Evolutionary conservation across 176 grass and related monocot species (phyloP).

Genomic region (Cenchrus fungigraminus): DNA sequence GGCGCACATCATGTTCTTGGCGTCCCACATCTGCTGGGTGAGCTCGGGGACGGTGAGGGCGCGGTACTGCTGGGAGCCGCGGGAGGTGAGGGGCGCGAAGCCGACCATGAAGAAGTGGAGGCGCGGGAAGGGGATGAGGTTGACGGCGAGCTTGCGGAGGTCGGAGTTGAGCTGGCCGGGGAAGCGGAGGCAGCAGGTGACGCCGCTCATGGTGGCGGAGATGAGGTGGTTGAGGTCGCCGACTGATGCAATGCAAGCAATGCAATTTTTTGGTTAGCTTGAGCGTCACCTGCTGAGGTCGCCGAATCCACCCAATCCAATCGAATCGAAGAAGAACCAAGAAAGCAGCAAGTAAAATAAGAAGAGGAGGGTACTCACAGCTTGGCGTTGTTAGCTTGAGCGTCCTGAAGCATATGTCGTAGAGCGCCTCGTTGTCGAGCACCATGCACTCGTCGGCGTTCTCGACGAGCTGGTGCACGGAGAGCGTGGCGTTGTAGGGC

Average conservation of each 20-base stretch:
- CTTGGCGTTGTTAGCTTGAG: conserved; percentile 72
- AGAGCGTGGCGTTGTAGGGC: conserved; percentile 79
- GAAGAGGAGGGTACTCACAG: conserved; percentile 31
- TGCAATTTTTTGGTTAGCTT: no score
- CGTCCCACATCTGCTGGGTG: conserved; percentile 94
- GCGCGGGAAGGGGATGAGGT: conserved; percentile 87
- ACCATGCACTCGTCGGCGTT: conserved; percentile 89
- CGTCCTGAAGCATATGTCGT: conserved; percentile 79
- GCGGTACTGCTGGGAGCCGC: conserved; percentile 85
- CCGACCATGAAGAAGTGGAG: conserved; percentile 96
- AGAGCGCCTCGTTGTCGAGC: conserved; percentile 77
- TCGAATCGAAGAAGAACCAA: no score
- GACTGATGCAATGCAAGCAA: conserved; percentile 34
- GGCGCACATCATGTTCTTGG: conserved; percentile 87
- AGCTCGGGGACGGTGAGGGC: conserved; percentile 79
- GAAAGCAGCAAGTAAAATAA: no score
- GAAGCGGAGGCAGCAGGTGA: conserved; percentile 90
- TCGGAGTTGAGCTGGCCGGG: conserved; percentile 86
- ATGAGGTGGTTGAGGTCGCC: conserved; percentile 86
- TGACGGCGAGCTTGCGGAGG: conserved; percentile 82
- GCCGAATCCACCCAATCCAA: no score
- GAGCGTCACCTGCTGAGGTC: no score
- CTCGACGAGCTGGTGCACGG: conserved; percentile 78
- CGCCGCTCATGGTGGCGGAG: conserved; percentile 85
- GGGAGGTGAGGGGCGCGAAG: conserved; percentile 77